phyloP scores from a whole-genome alignment of 306 rosid species.

The Dryas drummondii region DNA sequence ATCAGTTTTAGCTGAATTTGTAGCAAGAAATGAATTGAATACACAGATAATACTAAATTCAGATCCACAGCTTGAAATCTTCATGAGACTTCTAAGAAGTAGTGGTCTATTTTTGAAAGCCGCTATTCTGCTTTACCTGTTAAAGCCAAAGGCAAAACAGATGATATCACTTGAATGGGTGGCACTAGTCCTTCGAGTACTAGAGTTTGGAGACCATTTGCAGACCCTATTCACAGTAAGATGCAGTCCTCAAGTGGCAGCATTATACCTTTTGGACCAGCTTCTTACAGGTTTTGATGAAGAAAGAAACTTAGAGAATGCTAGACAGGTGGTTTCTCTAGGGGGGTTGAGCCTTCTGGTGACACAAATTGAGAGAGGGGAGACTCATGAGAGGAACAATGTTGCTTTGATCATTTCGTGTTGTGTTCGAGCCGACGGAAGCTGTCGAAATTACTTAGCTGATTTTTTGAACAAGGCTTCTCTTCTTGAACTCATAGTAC shows the following conservation, averaged over 20 bases:
- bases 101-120: slow-evolving; percentile 74
- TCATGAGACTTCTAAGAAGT: slow-evolving; percentile 65
- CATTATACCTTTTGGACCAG: slow-evolving; percentile 75
- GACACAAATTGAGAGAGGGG: slow-evolving; percentile 58
- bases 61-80: slow-evolving; percentile 75
- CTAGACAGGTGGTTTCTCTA: slow-evolving; percentile 64
- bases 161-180: slow-evolving; percentile 81
- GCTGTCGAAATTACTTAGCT: slow-evolving; percentile 63
- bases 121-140: slow-evolving; percentile 65
- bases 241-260: slow-evolving; percentile 68
- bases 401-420: slow-evolving; percentile 46
- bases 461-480: slow-evolving; percentile 52
- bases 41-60: slow-evolving; percentile 55
- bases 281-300: slow-evolving; percentile 82
- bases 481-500: slow-evolving; percentile 65
- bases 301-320: slow-evolving; percentile 79
- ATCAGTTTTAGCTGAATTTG: slow-evolving; percentile 67
- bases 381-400: slow-evolving; percentile 46
- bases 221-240: slow-evolving; percentile 73
- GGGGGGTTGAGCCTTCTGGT: slow-evolving; percentile 70
- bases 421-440: slow-evolving; percentile 76
- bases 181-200: slow-evolving; percentile 72
- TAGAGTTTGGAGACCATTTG: slow-evolving; percentile 72
- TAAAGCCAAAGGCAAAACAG: slow-evolving; percentile 74
- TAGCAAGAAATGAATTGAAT: slow-evolving; percentile 33